A percentile compares a stretch with the other conserved stretches of the same genome.
Evolutionary conservation across 2,329 filamentous ascomycete species (phyloP).

Genomic region (Hawksworthiomyces lignivorus): DNA sequence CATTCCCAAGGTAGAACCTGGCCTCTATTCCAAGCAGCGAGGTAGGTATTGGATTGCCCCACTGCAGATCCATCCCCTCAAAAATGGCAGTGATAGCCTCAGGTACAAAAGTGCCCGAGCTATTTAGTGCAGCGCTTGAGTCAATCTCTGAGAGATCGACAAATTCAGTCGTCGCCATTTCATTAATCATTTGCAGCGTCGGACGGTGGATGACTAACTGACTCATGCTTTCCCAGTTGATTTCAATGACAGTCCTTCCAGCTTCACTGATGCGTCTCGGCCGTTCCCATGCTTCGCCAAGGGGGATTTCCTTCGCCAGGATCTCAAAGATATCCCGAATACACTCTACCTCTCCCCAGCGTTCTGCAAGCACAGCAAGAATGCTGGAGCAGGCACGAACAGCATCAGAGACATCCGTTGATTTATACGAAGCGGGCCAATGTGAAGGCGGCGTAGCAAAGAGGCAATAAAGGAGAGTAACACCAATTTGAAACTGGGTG

Average conservation of each 20-base stretch:
- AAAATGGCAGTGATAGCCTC: background rate
- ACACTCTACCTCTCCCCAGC: conserved; percentile 27
- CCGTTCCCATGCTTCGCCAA: conserved; percentile 9
- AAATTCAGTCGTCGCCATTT: conserved; percentile 9
- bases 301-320: conserved; percentile 20
- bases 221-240: background rate
- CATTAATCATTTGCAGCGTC: conserved; percentile 15
- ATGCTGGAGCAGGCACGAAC: conserved; percentile 27
- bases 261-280: conserved; percentile 7
- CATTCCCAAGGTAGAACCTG: background rate
- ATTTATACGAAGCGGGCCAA: conserved; percentile 22
- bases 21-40: conserved; percentile 1
- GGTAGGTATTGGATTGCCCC: conserved; percentile 1
- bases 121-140: too few species aligned
- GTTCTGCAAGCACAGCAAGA: conserved; percentile 27
- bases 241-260: background rate
- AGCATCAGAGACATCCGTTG: conserved; percentile 24
- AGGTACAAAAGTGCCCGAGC: background rate
- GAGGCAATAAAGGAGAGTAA: conserved; percentile 29
- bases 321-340: conserved; percentile 28
- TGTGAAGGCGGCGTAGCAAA: conserved; percentile 25
- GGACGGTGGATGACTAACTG: conserved; percentile 14
- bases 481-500: conserved; percentile 26
- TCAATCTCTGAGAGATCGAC: too few species aligned
- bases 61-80: conserved; percentile 10